These are phyloP conservation scores for Flaveria trinervia DNA, from an alignment of 129 eudicot species.

Conservation along the genomic window DNA sequence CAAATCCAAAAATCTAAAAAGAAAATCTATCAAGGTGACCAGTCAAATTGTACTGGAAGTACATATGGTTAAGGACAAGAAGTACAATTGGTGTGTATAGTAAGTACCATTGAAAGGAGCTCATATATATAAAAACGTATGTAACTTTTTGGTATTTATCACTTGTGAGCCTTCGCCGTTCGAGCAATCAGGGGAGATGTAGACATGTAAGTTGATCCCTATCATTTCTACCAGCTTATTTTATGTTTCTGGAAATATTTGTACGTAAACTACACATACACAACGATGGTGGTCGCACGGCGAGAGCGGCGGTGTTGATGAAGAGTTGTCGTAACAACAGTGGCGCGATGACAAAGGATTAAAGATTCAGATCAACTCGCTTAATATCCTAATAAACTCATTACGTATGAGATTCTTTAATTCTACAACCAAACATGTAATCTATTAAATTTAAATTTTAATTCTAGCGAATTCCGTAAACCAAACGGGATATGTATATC, in stretches of 20 bases:
- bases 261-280: too few relatives aligned
- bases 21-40: not conserved
- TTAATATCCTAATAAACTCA: too few relatives aligned
- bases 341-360: too few relatives aligned
- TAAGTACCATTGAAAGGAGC: constrained; percentile 5
- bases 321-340: too few relatives aligned
- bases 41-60: constrained; percentile 5
- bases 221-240: not conserved
- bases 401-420: too few relatives aligned
- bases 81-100: constrained; percentile 21
- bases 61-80: constrained; percentile 14
- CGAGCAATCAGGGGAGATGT: not conserved
- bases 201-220: constrained; percentile 4
- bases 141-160: not conserved
- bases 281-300: too few relatives aligned
- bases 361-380: too few relatives aligned
- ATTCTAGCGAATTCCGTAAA: not conserved
- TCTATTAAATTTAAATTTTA: too few relatives aligned
- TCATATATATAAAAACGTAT: not conserved
- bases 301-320: too few relatives aligned
- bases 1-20: not conserved
- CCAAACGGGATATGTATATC: not conserved
- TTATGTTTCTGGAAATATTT: too few relatives aligned
- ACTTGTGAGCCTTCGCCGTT: not conserved
- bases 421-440: not conserved